Percentiles rank a stretch among this genome's conserved stretches.
phyloP scores from a whole-genome alignment of 495 filamentous ascomycete genomes.

The Collariella sp. region DNA sequence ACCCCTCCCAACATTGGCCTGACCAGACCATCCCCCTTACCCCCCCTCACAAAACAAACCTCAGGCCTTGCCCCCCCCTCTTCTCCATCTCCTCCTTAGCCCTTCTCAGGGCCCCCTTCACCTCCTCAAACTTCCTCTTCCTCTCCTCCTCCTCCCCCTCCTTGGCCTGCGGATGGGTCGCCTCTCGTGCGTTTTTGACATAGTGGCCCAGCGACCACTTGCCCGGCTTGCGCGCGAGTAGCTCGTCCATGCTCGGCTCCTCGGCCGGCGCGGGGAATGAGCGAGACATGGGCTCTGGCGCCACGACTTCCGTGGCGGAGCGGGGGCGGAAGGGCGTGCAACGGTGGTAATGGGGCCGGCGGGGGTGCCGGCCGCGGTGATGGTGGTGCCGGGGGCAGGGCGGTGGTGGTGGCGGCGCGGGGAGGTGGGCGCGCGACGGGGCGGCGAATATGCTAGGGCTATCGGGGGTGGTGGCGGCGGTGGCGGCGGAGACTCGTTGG shows the following conservation, averaged over 20 bases:
- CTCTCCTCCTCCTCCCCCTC: slow-evolving; percentile 21
- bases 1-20: too few relatives aligned
- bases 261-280: slow-evolving; percentile 26
- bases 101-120: slow-evolving; percentile 31
- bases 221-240: slow-evolving; percentile 32
- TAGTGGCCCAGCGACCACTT: slow-evolving; percentile 33
- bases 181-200: slow-evolving; percentile 27
- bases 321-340: slow-evolving; percentile 8
- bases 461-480: not conserved
- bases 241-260: slow-evolving; percentile 32
- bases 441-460: too few relatives aligned
- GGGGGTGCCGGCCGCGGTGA: not conserved
- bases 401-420: slow-evolving; percentile 15
- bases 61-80: not conserved
- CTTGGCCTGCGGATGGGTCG: not conserved
- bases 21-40: not conserved
- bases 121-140: slow-evolving; percentile 25
- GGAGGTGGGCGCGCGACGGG: slow-evolving; percentile 2
- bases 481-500: not conserved
- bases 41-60: too few relatives aligned
- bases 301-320: slow-evolving; percentile 1
- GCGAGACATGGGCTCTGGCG: slow-evolving; percentile 21
- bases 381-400: not conserved
- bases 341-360: not conserved
- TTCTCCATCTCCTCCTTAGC: slow-evolving; percentile 14